Percentiles rank a stretch among this genome's conserved stretches.
These are phyloP conservation scores for Tulasnella sp. DNA, from an alignment of 768 basidiomycete genomes.

Conservation along the genomic window DNA sequence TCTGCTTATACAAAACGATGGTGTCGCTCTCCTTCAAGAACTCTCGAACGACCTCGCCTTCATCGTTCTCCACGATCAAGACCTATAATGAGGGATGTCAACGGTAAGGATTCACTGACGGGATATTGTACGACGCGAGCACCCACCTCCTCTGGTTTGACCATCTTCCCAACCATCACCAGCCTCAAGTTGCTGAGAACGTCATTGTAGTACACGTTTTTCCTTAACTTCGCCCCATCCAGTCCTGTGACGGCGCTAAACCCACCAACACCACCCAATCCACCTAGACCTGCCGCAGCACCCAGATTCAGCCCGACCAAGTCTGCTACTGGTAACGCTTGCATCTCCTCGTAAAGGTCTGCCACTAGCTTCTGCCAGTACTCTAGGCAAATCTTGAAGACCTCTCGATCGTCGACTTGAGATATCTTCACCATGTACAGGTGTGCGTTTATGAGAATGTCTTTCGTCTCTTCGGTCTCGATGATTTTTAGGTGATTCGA, in stretches of 20 bases:
- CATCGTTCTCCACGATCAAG: constrained; percentile 96
- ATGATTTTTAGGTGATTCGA: constrained; percentile 88
- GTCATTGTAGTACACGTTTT: constrained; percentile 83
- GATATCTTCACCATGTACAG: constrained; percentile 97
- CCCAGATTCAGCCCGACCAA: constrained; percentile 85
- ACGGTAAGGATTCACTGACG: background rate
- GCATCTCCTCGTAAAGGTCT: constrained; percentile 95
- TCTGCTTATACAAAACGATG: constrained; percentile 96
- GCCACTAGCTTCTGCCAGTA: constrained; percentile 96
- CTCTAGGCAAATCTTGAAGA: constrained; percentile 98
- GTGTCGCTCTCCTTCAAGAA: constrained; percentile 98
- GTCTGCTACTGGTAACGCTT: constrained; percentile 73
- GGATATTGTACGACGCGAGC: background rate
- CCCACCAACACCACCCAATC: constrained; percentile 14
- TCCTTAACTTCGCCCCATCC: constrained; percentile 47
- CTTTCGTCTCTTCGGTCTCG: constrained; percentile 81
- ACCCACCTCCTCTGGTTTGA: constrained; percentile 92
- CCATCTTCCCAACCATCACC: constrained; percentile 98
- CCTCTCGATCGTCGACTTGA: constrained; percentile 95
- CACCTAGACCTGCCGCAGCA: constrained; percentile 27
- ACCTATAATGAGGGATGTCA: constrained; percentile 42
- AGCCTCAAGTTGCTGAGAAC: constrained; percentile 87
- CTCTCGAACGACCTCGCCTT: constrained; percentile 97
- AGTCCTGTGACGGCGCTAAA: constrained; percentile 24
- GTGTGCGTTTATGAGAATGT: constrained; percentile 91